Evolutionary conservation across 306 rosid species (phyloP), one percentile per base, ranked within the genome.

Genomic region (peach (Prunus persica)): DNA sequence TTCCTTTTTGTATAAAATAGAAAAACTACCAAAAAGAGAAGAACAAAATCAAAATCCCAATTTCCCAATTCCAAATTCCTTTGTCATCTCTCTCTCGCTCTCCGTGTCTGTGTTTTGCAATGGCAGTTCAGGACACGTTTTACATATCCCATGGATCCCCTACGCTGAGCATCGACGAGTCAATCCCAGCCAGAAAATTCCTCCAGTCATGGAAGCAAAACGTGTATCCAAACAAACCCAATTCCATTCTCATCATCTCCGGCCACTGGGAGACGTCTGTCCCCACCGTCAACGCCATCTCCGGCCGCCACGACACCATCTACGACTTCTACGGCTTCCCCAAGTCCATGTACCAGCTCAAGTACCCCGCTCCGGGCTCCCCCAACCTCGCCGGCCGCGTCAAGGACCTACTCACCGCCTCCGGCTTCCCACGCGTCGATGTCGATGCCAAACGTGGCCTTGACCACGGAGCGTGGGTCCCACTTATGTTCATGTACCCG

Each of bases 401-500:
- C 80, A 94, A 94, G 80, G 86, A 89, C 34, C 77, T 90, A 43
- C 85, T 94, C 3, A 15, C 65, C 13, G 66, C 71, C 45, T 81
- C 91, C 0, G 96, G 94, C 14, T 52, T 80, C 68, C 38, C 75
- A 65, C 87, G 72, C 0, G 95, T 91, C 2, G 90, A 89, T 5
- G 96, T 90, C 70, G 93, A 90, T 68, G 73, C 11, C 16, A 87
- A 80, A 10, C 78, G 95, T 19, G 98, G 98, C 46, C 91, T 94
- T 34, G 98, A 94, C 67, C 98, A 94, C 67, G 96, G 97, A 43
- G 94, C 96, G 3, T 94, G 97, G 96, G 91, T 91, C 61, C 98
- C 95, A 2, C 89, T 94, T 3, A 62, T 85, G 72, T 57, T 94
- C 56, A 94, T 94, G 98, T 94, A 91, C 65, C 98, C 96, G 1